These are phyloP conservation scores for Calamus simplicifolius DNA, from an alignment of 176 grass and related monocot genomes.

Conservation along the genomic window DNA sequence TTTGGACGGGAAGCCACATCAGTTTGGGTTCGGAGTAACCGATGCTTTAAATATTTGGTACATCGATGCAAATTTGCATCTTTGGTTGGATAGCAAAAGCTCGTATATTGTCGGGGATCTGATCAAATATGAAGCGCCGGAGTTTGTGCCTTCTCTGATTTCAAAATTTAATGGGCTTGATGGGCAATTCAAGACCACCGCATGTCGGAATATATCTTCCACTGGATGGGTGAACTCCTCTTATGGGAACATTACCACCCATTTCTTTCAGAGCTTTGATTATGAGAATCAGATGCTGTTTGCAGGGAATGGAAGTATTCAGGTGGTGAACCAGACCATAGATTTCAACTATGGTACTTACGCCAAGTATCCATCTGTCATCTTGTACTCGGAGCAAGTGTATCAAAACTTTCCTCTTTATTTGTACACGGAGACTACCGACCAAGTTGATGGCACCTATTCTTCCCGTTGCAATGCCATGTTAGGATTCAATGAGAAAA, in stretches of 20 bases:
- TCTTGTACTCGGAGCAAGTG: slow-evolving; percentile 22
- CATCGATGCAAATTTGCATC: slow-evolving; percentile 48
- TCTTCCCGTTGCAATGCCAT: slow-evolving; percentile 22
- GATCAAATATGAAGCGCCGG: slow-evolving; percentile 21
- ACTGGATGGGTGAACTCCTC: slow-evolving; percentile 48
- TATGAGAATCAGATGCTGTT: slow-evolving; percentile 38
- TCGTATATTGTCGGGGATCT: slow-evolving; percentile 11
- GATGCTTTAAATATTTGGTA: slow-evolving; percentile 43
- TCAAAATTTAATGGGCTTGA: slow-evolving; percentile 26
- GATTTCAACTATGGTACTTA: slow-evolving; percentile 27
- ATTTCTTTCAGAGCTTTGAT: slow-evolving; percentile 33
- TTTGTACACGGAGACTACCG: slow-evolving; percentile 32
- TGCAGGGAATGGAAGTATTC: slow-evolving; percentile 18
- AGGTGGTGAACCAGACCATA: slow-evolving; percentile 41
- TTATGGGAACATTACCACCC: slow-evolving; percentile 32
- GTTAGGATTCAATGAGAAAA: slow-evolving; percentile 33
- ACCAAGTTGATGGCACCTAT: slow-evolving; percentile 40
- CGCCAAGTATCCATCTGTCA: not conserved
- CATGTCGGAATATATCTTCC: slow-evolving; percentile 17
- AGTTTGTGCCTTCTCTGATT: slow-evolving; percentile 3
- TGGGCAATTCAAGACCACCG: slow-evolving; percentile 30
- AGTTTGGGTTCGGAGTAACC: slow-evolving; percentile 39
- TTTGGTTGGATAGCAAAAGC: slow-evolving; percentile 38
- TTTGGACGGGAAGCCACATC: slow-evolving; percentile 38
- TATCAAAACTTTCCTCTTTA: slow-evolving; percentile 36